phyloP scores from a whole-genome alignment of 1,284 basidiomycete genomes.

The Spongiforma sp. region DNA sequence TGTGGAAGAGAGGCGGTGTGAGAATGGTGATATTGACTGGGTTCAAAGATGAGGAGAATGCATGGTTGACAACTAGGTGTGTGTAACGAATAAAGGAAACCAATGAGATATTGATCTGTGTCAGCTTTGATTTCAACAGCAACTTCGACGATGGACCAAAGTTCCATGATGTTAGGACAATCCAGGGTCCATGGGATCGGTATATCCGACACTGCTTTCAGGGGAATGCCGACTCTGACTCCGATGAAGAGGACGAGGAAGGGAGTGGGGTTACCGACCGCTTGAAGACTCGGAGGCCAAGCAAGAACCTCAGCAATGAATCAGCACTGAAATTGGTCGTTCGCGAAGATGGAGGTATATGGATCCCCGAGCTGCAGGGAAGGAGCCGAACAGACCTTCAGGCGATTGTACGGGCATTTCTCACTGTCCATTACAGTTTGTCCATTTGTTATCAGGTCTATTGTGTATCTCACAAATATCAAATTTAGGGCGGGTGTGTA shows the following conservation, averaged over 20 bases:
- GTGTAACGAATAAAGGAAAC: background rate
- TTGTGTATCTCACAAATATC: background rate
- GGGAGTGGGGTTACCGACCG: background rate
- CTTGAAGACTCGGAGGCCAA: background rate
- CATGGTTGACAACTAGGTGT: background rate
- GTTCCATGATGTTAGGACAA: background rate
- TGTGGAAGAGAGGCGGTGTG: background rate
- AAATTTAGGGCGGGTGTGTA: background rate
- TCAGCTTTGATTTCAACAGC: background rate
- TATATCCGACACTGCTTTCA: background rate
- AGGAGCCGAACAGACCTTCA: background rate
- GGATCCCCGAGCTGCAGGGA: background rate
- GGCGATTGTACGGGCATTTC: background rate
- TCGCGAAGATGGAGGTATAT: background rate
- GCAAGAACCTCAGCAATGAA: background rate
- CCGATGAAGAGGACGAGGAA: background rate
- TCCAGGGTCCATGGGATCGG: background rate
- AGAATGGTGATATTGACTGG: background rate
- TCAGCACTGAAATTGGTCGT: background rate
- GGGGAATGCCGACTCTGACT: background rate
- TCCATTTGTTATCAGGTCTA: background rate
- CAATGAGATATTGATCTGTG: background rate
- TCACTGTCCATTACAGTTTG: background rate
- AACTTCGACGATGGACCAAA: background rate
- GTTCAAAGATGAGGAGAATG: background rate